phyloP scores from a whole-genome alignment of 495 filamentous ascomycete genomes.

The Usnea hakonensis region DNA sequence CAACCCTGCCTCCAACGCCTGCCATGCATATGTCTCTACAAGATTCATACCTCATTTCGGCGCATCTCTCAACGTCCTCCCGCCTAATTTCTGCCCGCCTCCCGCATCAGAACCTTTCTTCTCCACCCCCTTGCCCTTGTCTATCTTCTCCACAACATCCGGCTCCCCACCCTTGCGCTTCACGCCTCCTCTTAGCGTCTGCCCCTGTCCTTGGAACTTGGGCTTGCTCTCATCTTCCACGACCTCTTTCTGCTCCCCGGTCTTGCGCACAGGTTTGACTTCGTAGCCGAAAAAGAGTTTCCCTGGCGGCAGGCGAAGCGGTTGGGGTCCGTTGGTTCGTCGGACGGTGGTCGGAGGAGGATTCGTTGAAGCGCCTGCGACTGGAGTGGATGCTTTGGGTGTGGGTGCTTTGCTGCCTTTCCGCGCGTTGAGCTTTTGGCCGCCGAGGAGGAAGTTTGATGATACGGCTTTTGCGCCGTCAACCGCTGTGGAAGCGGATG shows the following conservation, averaged over 20 bases:
- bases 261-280: conserved; percentile 76
- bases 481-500: conserved; percentile 56
- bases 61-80: conserved; percentile 17
- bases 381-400: conserved; percentile 73
- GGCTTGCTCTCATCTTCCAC: conserved; percentile 57
- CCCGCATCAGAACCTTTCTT: conserved; percentile 16
- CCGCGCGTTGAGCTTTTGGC: conserved; percentile 71
- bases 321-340: conserved; percentile 72
- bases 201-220: conserved; percentile 78
- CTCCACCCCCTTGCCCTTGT: conserved; percentile 29
- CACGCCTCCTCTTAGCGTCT: conserved; percentile 66
- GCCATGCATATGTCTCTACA: neutral
- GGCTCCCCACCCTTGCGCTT: conserved; percentile 41
- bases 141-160: conserved; percentile 18
- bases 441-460: conserved; percentile 68
- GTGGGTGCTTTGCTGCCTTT: conserved; percentile 72
- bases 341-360: conserved; percentile 38
- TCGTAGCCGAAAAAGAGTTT: conserved; percentile 96
- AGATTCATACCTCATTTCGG: conserved; percentile 5
- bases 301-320: conserved; percentile 74
- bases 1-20: neutral
- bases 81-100: conserved; percentile 14
- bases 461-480: conserved; percentile 55
- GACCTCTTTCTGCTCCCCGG: conserved; percentile 56
- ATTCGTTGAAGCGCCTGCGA: conserved; percentile 60